Conservation (phyloP, 78 protist species). For the Protostelium mycophagum region DNA sequence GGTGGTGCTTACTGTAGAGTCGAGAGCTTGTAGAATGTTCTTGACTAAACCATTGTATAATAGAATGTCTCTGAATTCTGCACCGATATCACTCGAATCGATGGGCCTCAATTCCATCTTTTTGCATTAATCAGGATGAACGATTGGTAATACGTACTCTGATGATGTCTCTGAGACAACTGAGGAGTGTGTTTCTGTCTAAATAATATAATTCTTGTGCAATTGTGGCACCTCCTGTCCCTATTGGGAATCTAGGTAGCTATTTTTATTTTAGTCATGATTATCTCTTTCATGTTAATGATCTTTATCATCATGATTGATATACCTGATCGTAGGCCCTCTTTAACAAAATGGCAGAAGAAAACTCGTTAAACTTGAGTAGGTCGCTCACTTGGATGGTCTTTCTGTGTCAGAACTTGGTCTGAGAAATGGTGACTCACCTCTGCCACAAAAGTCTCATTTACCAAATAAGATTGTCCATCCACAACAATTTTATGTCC, state of each 20-base stretch:
- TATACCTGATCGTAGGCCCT: neutral
- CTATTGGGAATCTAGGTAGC: no score
- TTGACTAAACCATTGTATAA: neutral
- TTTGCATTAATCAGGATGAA: neutral
- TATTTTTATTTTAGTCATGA: no score
- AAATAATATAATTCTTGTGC: neutral
- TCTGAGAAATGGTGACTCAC: neutral
- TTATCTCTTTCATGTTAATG: no score
- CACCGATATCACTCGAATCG: neutral
- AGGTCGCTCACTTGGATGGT: neutral
- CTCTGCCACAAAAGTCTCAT: neutral
- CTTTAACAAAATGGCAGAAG: neutral
- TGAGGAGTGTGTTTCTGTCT: neutral
- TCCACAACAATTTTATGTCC: neutral
- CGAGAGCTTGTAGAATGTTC: neutral
- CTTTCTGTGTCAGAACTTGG: no score
- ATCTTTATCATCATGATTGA: no score
- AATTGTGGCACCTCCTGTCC: neutral
- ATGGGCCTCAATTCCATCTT: neutral
- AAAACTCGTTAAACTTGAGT: neutral
- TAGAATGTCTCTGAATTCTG: neutral
- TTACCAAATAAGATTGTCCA: neutral
- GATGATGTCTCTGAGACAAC: neutral
- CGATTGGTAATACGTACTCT: neutral
- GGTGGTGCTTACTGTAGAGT: neutral